Conservation (phyloP, 768 basidiomycete genomes). For the Hemileccinum rubropunctum region DNA sequence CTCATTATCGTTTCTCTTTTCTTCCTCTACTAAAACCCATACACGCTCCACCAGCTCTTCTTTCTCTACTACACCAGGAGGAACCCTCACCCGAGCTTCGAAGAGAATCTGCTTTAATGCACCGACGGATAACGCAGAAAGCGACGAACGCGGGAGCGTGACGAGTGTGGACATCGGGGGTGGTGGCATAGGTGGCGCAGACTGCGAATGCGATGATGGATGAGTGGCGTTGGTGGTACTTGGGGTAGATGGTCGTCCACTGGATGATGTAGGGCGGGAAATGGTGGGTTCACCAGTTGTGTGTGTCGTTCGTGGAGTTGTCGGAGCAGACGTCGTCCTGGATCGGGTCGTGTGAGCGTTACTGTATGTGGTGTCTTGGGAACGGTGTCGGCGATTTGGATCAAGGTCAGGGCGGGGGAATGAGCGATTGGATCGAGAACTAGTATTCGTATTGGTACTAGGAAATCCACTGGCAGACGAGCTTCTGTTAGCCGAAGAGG, state of each 20-base stretch:
- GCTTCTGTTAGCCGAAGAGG: slow-evolving; percentile 17
- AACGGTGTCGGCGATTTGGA: slow-evolving; percentile 38
- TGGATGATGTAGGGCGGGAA: slow-evolving; percentile 19
- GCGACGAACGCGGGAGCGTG: slow-evolving; percentile 50
- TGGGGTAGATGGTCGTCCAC: slow-evolving; percentile 12
- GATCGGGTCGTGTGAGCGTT: slow-evolving; percentile 18
- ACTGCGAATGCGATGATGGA: slow-evolving; percentile 22
- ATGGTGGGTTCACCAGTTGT: not conserved
- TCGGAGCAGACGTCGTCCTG: slow-evolving; percentile 23
- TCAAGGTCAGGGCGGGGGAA: slow-evolving; percentile 68
- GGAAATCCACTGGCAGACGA: slow-evolving; percentile 13
- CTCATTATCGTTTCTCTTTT: slow-evolving; percentile 51
- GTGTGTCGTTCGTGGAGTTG: slow-evolving; percentile 11
- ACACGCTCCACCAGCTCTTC: slow-evolving; percentile 77
- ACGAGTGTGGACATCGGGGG: slow-evolving; percentile 67
- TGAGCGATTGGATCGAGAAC: slow-evolving; percentile 28
- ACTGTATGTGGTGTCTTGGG: slow-evolving; percentile 11
- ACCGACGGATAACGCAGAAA: slow-evolving; percentile 64
- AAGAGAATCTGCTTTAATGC: slow-evolving; percentile 78
- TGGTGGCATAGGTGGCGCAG: slow-evolving; percentile 37
- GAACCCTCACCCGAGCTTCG: slow-evolving; percentile 70
- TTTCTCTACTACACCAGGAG: slow-evolving; percentile 71
- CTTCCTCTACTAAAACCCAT: slow-evolving; percentile 56
- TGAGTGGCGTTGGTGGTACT: slow-evolving; percentile 5
- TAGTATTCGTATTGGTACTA: slow-evolving; percentile 3